A percentile compares a stretch with the other conserved stretches of the same genome.
These are phyloP conservation scores for Lagenaria siceraria DNA, from an alignment of 306 rosid genomes.

Conservation along the genomic window DNA sequence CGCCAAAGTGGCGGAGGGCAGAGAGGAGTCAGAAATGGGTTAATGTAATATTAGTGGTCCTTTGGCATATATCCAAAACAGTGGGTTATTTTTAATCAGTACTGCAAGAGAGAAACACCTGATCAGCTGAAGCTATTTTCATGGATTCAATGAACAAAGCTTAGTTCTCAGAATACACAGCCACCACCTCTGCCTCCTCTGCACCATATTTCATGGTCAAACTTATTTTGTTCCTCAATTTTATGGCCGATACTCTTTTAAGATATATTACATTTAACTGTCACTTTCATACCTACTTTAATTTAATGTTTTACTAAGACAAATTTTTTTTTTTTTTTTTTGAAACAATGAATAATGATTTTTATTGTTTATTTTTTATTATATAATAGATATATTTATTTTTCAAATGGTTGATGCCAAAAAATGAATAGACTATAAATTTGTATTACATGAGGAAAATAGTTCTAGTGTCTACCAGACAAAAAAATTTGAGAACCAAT, in stretches of 20 bases:
- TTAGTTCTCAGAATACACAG: background rate
- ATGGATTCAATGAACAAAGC: background rate
- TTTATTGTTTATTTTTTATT: no score
- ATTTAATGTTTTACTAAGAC: no score
- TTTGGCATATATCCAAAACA: background rate
- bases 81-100: background rate
- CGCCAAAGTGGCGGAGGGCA: background rate
- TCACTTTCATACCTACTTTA: no score
- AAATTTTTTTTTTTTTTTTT: no score
- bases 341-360: no score
- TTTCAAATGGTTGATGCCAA: no score
- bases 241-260: background rate
- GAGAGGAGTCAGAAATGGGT: background rate
- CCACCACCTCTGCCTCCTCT: background rate
- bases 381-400: no score
- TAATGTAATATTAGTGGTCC: background rate
- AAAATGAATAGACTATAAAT: no score
- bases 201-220: background rate
- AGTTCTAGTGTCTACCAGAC: no score
- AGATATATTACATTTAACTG: no score
- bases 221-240: background rate
- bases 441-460: no score
- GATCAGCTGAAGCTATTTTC: background rate
- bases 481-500: no score
- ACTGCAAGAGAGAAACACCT: background rate